A percentile compares a stretch with the other conserved stretches of the same genome.
Evolutionary conservation across 306 rosid species (phyloP).

Genomic region (Sphenostylis stenocarpa): DNA sequence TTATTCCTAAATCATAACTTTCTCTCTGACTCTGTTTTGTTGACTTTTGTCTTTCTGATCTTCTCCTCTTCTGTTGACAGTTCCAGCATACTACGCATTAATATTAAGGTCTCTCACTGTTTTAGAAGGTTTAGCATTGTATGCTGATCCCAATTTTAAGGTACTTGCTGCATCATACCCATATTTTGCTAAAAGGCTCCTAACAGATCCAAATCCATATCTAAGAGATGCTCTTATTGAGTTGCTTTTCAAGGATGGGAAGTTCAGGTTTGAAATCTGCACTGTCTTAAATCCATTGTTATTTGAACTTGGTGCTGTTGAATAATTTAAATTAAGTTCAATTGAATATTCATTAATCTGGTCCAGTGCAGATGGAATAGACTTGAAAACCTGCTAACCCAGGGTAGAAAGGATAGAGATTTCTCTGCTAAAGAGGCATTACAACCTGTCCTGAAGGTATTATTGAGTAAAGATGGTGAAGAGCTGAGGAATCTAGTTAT

Average conservation of each 20-base stretch:
- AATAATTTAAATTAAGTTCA: slow-evolving; percentile 25
- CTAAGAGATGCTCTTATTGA: slow-evolving; percentile 94
- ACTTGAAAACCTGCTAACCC: slow-evolving; percentile 83
- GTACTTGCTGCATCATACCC: slow-evolving; percentile 98
- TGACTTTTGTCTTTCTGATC: slow-evolving; percentile 21
- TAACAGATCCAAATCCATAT: slow-evolving; percentile 96
- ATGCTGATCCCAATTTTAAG: slow-evolving; percentile 97
- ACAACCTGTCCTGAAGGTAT: slow-evolving; percentile 85
- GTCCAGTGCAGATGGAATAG: slow-evolving; percentile 77
- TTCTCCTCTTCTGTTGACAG: slow-evolving; percentile 49
- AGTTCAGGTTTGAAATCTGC: slow-evolving; percentile 65
- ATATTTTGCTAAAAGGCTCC: slow-evolving; percentile 92
- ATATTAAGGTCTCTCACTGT: slow-evolving; percentile 93
- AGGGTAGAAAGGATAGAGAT: slow-evolving; percentile 87
- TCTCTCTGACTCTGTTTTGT: slow-evolving; percentile 33
- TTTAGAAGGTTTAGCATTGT: slow-evolving; percentile 89
- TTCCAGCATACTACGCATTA: slow-evolving; percentile 93
- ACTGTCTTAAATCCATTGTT: slow-evolving; percentile 22
- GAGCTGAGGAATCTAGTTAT: slow-evolving; percentile 66
- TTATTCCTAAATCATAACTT: slow-evolving; percentile 25
- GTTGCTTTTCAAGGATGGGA: slow-evolving; percentile 89
- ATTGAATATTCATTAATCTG: slow-evolving; percentile 41
- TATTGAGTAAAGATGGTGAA: slow-evolving; percentile 85
- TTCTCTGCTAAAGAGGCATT: slow-evolving; percentile 86
- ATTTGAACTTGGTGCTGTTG: slow-evolving; percentile 19